These are phyloP conservation scores for Uncinocarpus reesii DNA, from an alignment of 2,329 filamentous ascomycete species.

Conservation along the genomic window DNA sequence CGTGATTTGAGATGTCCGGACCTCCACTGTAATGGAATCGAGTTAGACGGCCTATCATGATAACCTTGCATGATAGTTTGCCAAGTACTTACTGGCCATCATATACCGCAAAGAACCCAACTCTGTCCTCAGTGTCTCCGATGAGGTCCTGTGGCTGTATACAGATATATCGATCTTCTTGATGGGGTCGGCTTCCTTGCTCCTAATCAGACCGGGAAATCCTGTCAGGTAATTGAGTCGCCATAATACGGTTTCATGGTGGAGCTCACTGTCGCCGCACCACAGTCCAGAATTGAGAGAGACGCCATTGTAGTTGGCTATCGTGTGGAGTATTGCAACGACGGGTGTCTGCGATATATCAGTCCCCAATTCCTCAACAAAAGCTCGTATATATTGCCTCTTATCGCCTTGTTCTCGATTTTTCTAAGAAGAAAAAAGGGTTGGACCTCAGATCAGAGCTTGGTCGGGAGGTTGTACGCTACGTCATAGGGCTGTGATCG, in stretches of 20 bases:
- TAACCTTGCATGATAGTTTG: not conserved
- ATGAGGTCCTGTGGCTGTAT: slow-evolving; percentile 26
- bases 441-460: too few species aligned
- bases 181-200: slow-evolving; percentile 24
- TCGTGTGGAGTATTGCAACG: not conserved
- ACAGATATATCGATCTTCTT: slow-evolving; percentile 27
- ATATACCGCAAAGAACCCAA: slow-evolving; percentile 28
- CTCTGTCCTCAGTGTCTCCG: slow-evolving; percentile 20
- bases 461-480: too few species aligned
- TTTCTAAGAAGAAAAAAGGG: too few species aligned
- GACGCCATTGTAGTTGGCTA: not conserved
- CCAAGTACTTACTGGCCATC: slow-evolving; percentile 28
- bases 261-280: slow-evolving; percentile 3
- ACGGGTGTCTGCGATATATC: too few species aligned
- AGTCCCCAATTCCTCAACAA: too few species aligned
- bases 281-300: slow-evolving; percentile 8
- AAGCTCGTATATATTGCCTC: too few species aligned
- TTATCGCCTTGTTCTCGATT: too few species aligned
- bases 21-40: slow-evolving; percentile 22
- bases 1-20: slow-evolving; percentile 26
- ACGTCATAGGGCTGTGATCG: too few species aligned
- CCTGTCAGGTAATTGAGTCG: not conserved
- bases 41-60: not conserved
- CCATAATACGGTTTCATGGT: not conserved
- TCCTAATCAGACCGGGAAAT: slow-evolving; percentile 18